Evolutionary conservation across 116 monocot species (phyloP), one percentile per base, ranked within the genome.

Genomic region (Dioscorea cayenensis): DNA sequence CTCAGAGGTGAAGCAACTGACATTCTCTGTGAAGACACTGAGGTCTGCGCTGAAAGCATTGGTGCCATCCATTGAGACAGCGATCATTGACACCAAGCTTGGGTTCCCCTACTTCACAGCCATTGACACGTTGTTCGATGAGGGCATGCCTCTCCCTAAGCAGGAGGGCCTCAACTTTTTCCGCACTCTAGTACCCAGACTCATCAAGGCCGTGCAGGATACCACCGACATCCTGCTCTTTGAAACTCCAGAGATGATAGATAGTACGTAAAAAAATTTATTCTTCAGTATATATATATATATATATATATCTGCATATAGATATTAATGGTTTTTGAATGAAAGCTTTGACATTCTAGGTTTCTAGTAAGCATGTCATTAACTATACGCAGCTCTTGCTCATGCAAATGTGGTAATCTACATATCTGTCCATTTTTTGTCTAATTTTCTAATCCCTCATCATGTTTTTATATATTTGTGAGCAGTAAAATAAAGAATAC

Each of bases 71-170:
- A 43, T 85, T 11, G 64, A 66, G 62, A 35, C 75, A 1, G 51
- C 72, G 0, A 55, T 84, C 35, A n/a, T 51, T 17, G 81, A 87
- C 19, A 7, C 13, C 6, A 70, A 82, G 14, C 65, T 72, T 5
- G 71, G 81, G 6, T 88, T 88, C 73, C 79, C 85, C 14, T 63
- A 76, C 71, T 85, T 87, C 83, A 76, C 82, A 1, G 83, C 74
- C 70, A 85, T 91, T 21, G 91, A 91, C 67, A 27, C 20, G 0
- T 64, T 91, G 28, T 91, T 63, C 77, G 64, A 81, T 5, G 88
- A 85, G 58, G 88, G 91, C 20, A 10, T 91, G 16, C 1, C 60
- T 3, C 59, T 90, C 14, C 77, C 79, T 8, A 38, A 73, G 21
- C 17, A 17, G n/a, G 49, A 66, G 6, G 27, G 55, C 0, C 6